Evolutionary conservation across 306 rosid genomes (phyloP), one percentile per base, ranked within the genome.

Genomic region (Carpinus fangiana): DNA sequence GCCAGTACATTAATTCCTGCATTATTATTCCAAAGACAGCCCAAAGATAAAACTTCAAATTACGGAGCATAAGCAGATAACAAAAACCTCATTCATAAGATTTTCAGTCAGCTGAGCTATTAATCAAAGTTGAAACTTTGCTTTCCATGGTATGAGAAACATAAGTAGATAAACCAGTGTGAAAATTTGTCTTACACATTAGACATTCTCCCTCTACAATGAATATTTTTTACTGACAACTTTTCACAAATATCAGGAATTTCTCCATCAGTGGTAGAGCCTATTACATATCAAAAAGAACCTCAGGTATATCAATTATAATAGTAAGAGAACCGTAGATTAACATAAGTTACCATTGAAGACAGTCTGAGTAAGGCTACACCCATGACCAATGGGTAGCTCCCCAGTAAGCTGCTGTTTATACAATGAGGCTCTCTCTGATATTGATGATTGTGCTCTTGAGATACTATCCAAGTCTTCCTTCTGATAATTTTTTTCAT

Each of bases 1-100:
- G 90, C 96, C 93, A 93, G 76, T 70, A 93, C 92, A 82, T 93
- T 91, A 53, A 93, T 52, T 83, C 89, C 97, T 93, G 90, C 55
- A 73, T 64, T 87, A 57, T 79, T 41, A 20, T n/a, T 26, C 51
- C 52, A 48, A 68, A 73, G n/a, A 76, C 31, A 3, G 47, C 72
- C 41, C 54, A 13, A 28, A 59, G 5, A 76, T 53, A 59, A 23
- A 13, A 56, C 52, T 67, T 52, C 51, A 43, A 26, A 43, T 76
- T 43, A 13, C 18, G 64, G 28, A 13, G 38, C 48, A 54, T 18
- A 31, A 60, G 38, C 7, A 7, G 21, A 64, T 64, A 28, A 17
- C 71, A 3, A 66, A 38, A 66, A 18, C 12, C 12, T 18, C n/a
- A 26, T 64, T 64, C 46, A 14, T 16, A 7, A 14, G 9, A 38